Base-by-base conservation (phyloP, 1,284 basidiomycete genomes). In the Marasmius fiardii region DNA sequence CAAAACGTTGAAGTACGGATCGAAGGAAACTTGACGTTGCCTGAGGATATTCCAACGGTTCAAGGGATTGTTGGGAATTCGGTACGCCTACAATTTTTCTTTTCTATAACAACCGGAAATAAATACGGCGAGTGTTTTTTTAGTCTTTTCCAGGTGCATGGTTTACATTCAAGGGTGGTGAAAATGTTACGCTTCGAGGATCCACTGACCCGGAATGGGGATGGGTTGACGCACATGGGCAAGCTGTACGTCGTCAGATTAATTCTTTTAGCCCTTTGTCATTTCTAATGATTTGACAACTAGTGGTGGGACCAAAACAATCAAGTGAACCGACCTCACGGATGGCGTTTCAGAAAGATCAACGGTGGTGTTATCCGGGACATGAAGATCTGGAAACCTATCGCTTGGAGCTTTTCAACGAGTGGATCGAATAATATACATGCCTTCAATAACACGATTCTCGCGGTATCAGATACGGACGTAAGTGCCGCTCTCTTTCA, bases 271-370 rank as follows among this genome's bases (percentile, higher is more conserved):
- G 16, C 33, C 28, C 37, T n/a, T 16, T 45, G 41, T 44, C 21
- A 18, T 23, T 20, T 41, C 16, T 47, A 31, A 41, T 41, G 35
- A 18, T 24, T 21, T 35, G 48, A n/a, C n/a, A n/a, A n/a, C n/a
- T 52, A 83, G 79, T 86, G 84, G 83, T 86, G 83, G 83, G 77
- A 84, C 59, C 72, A 74, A 5, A 67, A 70, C 18, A 72, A 83
- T 56, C 80, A 82, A 60, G 72, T 71, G 6, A 82, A 83, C 55
- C 75, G 82, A 5, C 82, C 82, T 21, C 77, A 81, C 57, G 81
- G 81, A 0, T 76, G 75, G 66, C 72, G 72, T 0, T 84, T 85
- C 68, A 74, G 64, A 37, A 76, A 81, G 37, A 79, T 85, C 37
- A 75, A 67, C 2, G 73, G 75, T 45, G 82, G 82, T 20, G 74